phyloP scores from a whole-genome alignment of 2,329 filamentous ascomycete species.

The Pseudocercospora fijiensis region DNA sequence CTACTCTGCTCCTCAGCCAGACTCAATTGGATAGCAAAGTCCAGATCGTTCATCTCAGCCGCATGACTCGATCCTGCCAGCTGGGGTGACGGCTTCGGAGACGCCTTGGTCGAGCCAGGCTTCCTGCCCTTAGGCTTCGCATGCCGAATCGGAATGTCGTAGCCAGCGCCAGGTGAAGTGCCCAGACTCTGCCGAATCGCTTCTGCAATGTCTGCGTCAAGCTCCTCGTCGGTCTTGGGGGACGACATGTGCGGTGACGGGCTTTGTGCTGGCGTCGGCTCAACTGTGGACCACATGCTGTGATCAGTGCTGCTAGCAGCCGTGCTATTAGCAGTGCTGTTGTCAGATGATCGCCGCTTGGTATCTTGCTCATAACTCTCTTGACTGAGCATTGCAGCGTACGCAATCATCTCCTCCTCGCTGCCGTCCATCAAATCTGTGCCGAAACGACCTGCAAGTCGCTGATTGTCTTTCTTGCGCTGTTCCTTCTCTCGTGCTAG shows the following conservation, averaged over 20 bases:
- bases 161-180: conserved; percentile 30
- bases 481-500: conserved; percentile 70
- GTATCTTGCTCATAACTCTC: conserved; percentile 56
- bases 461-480: conserved; percentile 65
- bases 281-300: conserved; percentile 33
- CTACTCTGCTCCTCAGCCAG: conserved; percentile 58
- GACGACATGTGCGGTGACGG: conserved; percentile 25
- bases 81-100: conserved; percentile 32
- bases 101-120: conserved; percentile 30
- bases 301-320: conserved; percentile 41
- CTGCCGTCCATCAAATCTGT: conserved; percentile 66
- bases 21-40: conserved; percentile 63
- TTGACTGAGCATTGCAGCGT: conserved; percentile 62
- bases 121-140: conserved; percentile 41
- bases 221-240: conserved; percentile 48
- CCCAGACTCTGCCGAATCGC: conserved; percentile 57
- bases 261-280: conserved; percentile 30
- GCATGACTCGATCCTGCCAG: conserved; percentile 41
- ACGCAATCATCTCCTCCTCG: conserved; percentile 63
- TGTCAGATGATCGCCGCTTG: conserved; percentile 48
- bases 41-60: conserved; percentile 56
- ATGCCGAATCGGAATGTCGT: conserved; percentile 50
- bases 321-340: conserved; percentile 41
- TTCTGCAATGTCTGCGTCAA: conserved; percentile 61
- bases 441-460: conserved; percentile 77